Evolutionary conservation across 176 grass and related monocot species (phyloP).

Genomic region (Oryza meridionalis): DNA sequence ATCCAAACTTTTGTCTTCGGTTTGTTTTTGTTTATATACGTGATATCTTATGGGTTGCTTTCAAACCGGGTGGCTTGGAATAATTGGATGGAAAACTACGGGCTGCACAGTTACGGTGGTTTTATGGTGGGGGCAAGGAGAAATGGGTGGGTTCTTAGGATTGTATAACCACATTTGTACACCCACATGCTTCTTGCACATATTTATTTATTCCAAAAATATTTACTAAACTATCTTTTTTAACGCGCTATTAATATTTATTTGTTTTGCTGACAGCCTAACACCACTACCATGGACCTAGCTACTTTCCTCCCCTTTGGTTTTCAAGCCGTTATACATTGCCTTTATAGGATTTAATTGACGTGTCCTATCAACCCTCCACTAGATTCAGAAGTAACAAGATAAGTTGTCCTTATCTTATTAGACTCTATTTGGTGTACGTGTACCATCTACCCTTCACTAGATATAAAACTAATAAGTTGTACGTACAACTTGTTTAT

Average conservation of each 20-base stretch:
- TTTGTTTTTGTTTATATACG: not conserved
- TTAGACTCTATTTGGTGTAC: not conserved
- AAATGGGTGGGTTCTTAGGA: not conserved
- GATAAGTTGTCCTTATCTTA: not conserved
- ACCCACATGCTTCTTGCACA: not conserved
- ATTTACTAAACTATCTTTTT: not conserved
- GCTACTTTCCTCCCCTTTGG: not conserved
- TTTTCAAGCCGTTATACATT: not conserved
- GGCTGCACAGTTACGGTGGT: slow-evolving; percentile 23
- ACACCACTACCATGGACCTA: not conserved
- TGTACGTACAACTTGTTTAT: not conserved
- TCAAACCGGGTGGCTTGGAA: slow-evolving; percentile 14
- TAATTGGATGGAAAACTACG: slow-evolving; percentile 13
- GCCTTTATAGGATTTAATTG: not conserved
- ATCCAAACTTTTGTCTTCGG: not conserved
- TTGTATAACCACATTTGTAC: not conserved
- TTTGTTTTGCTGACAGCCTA: not conserved
- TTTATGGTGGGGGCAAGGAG: slow-evolving; percentile 22
- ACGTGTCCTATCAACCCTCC: not conserved
- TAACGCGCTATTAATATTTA: not conserved
- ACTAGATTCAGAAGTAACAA: not conserved
- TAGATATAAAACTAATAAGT: slow-evolving; percentile 14
- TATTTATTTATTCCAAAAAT: slow-evolving; percentile 7
- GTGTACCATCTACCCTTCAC: not conserved
- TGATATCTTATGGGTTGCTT: not conserved